phyloP scores from a whole-genome alignment of 2,329 filamentous ascomycete genomes.

The Colletotrichum acutatum region DNA sequence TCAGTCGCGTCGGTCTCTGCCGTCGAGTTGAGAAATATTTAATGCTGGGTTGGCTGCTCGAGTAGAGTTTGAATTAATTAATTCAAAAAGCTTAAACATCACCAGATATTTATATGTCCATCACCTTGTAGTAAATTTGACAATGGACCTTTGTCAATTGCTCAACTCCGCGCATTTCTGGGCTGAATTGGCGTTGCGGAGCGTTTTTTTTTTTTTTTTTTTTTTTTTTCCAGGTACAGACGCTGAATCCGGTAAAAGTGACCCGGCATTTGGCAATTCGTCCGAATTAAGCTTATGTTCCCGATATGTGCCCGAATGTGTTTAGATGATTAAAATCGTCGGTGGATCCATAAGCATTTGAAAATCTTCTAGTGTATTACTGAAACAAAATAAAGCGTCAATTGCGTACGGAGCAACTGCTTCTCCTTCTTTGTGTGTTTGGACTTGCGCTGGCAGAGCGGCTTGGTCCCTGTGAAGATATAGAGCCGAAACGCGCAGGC shows the following conservation, averaged over 20 bases:
- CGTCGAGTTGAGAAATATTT: not conserved
- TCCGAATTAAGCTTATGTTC: not conserved
- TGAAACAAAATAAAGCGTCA: no score
- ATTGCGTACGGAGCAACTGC: no score
- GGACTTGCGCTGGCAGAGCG: no score
- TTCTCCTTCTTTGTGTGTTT: no score
- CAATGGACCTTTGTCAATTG: not conserved
- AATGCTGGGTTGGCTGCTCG: not conserved
- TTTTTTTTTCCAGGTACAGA: not conserved
- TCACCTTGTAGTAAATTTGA: not conserved
- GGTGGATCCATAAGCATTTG: not conserved
- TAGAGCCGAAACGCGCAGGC: no score
- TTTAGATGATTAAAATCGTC: not conserved
- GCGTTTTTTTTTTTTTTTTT: conserved; percentile 17
- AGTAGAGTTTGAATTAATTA: not conserved
- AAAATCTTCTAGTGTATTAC: not conserved
- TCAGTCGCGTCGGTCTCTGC: not conserved
- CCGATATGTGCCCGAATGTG: not conserved
- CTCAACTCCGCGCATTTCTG: not conserved
- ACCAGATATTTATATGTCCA: not conserved
- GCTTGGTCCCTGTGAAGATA: no score
- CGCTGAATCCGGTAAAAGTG: not conserved
- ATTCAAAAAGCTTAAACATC: not conserved
- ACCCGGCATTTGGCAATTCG: not conserved
- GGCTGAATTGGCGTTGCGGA: not conserved